A percentile compares a stretch with the other conserved stretches of the same genome.
Conservation (phyloP, 352 stramenopile species). For the Globisporangium uncinulatum region DNA sequence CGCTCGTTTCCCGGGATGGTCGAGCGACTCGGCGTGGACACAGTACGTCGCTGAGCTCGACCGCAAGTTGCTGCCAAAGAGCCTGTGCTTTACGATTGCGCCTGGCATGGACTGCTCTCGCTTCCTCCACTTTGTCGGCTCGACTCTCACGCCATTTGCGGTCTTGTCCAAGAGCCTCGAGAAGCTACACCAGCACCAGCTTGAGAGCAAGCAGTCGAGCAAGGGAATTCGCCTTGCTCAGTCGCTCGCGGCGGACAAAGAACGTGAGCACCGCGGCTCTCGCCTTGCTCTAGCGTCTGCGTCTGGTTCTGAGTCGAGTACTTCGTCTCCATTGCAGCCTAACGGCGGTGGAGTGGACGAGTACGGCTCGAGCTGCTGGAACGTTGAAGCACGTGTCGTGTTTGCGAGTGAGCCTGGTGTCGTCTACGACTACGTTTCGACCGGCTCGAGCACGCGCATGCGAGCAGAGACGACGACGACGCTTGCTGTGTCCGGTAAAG, state of each 20-base stretch:
- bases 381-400: constrained; percentile 41
- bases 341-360: not conserved
- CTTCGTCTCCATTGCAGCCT: not conserved
- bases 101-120: constrained; percentile 44
- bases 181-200: constrained; percentile 22
- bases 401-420: constrained; percentile 41
- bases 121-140: constrained; percentile 42
- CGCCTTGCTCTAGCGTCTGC: constrained; percentile 14
- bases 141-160: constrained; percentile 48
- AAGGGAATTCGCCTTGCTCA: constrained; percentile 53
- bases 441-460: constrained; percentile 37
- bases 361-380: constrained; percentile 35
- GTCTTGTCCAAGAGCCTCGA: constrained; percentile 35
- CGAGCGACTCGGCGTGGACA: constrained; percentile 9
- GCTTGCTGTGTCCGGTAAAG: not conserved
- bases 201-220: constrained; percentile 17
- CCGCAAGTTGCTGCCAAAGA: constrained; percentile 15
- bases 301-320: constrained; percentile 11
- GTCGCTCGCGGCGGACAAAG: constrained; percentile 37
- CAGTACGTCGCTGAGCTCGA: constrained; percentile 32
- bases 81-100: constrained; percentile 40
- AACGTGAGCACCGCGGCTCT: constrained; percentile 11
- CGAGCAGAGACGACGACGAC: constrained; percentile 10
- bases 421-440: constrained; percentile 58
- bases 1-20: constrained; percentile 39